phyloP scores from a whole-genome alignment of 192 early-diverging fungal species.

The Coemansia sp. region DNA sequence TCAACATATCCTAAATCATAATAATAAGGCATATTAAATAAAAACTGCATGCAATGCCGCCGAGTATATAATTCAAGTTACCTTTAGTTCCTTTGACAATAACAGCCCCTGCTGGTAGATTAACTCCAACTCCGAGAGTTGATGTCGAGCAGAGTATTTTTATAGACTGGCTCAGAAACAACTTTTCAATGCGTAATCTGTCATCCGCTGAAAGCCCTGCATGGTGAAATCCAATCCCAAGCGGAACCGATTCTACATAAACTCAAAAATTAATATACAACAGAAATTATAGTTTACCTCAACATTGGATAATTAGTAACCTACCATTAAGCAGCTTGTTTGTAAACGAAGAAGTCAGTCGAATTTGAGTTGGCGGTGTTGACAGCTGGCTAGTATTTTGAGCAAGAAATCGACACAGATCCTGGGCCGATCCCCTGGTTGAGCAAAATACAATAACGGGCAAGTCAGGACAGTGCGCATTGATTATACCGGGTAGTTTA shows the following conservation, averaged over 20 bases:
- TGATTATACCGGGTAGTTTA: conserved; percentile 43
- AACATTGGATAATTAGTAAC: neutral
- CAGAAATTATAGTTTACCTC: neutral
- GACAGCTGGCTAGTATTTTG: conserved; percentile 18
- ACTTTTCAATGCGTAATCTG: conserved; percentile 52
- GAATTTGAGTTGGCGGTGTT: conserved; percentile 14
- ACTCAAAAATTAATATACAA: neutral
- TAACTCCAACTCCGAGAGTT: conserved; percentile 76
- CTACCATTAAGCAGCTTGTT: conserved; percentile 37
- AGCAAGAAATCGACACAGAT: conserved; percentile 30
- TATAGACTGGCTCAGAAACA: conserved; percentile 57
- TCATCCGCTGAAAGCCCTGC: conserved; percentile 58
- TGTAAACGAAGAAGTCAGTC: conserved; percentile 22
- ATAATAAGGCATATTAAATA: conserved; percentile 6
- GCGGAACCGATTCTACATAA: conserved; percentile 52
- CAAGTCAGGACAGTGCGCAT: conserved; percentile 27
- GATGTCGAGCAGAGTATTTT: conserved; percentile 69
- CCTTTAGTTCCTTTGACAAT: conserved; percentile 69
- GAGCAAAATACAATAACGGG: conserved; percentile 51
- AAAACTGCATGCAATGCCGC: neutral
- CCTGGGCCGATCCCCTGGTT: conserved; percentile 48
- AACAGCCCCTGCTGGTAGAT: conserved; percentile 72
- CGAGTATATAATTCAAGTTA: neutral
- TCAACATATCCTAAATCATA: conserved; percentile 37
- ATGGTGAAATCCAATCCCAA: conserved; percentile 71